Conservation (phyloP, 257 asterid genomes). For the Solanum chiquidenum region DNA sequence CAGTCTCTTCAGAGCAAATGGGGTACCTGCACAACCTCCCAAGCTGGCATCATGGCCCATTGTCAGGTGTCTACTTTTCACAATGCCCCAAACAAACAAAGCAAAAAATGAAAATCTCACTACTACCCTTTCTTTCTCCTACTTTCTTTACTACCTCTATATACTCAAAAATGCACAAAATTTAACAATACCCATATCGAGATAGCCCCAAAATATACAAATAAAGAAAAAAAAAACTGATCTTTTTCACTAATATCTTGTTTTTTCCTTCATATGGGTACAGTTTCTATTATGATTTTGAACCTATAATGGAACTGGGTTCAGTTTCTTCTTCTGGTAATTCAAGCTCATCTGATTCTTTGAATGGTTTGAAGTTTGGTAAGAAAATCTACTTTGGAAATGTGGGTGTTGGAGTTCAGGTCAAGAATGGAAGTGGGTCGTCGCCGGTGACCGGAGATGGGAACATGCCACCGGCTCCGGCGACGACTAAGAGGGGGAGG, state of each 20-base stretch:
- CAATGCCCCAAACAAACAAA: not conserved
- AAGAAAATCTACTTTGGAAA: conserved; percentile 78
- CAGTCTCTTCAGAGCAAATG: not conserved
- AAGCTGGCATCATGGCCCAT: conserved; percentile 42
- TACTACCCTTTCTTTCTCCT: not conserved
- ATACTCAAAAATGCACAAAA: not conserved
- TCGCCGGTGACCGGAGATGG: not conserved
- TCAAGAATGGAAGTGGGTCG: conserved; percentile 6
- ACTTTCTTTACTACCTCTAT: not conserved
- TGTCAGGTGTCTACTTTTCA: conserved; percentile 24
- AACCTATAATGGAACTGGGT: conserved; percentile 52
- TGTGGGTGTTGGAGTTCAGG: conserved; percentile 5
- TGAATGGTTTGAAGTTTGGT: conserved; percentile 67
- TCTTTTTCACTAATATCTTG: not conserved
- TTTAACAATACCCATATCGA: not conserved
- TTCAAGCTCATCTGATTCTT: conserved; percentile 29
- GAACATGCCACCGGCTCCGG: conserved; percentile 20
- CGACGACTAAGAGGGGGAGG: conserved; percentile 63
- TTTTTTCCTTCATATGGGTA: not conserved
- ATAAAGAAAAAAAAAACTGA: not conserved
- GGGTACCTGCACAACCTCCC: conserved; percentile 13
- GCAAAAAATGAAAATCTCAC: not conserved
- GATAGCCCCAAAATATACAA: not conserved
- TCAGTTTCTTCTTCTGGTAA: conserved; percentile 41
- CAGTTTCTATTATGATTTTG: not conserved